Evolutionary conservation across 345 rosid genomes (phyloP).

Genomic region (Gynandropsis gynandra): DNA sequence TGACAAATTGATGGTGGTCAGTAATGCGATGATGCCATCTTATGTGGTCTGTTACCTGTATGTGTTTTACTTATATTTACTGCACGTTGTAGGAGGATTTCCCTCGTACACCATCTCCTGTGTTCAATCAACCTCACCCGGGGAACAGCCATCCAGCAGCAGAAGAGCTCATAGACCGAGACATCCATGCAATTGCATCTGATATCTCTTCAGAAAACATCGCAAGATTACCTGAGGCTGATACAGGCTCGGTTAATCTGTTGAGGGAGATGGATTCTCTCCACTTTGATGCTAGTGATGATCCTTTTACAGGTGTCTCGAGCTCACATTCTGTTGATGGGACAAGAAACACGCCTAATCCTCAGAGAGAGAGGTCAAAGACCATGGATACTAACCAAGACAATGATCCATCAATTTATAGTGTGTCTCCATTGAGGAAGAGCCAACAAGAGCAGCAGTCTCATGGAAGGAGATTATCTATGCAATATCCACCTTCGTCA

Average conservation of each 20-base stretch:
- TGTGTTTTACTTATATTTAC: constrained; percentile 14
- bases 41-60: background rate
- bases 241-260: constrained; percentile 35
- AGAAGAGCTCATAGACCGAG: constrained; percentile 46
- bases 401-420: constrained; percentile 33
- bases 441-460: constrained; percentile 52
- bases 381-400: constrained; percentile 30
- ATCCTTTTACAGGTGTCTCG: constrained; percentile 32
- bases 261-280: constrained; percentile 39
- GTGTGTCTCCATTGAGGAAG: constrained; percentile 35
- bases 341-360: constrained; percentile 24
- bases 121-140: constrained; percentile 66
- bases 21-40: no score
- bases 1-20: no score
- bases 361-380: constrained; percentile 33
- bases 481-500: constrained; percentile 30
- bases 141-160: constrained; percentile 44
- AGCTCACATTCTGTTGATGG: constrained; percentile 30
- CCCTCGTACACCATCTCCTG: constrained; percentile 69
- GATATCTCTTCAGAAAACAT: constrained; percentile 43
- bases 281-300: constrained; percentile 36
- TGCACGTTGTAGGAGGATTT: constrained; percentile 53
- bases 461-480: constrained; percentile 42
- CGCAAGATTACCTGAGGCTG: constrained; percentile 41
- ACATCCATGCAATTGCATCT: constrained; percentile 38